Evolutionary conservation across 176 grass and related monocot species (phyloP).

Genomic region (Olyra latifolia): DNA sequence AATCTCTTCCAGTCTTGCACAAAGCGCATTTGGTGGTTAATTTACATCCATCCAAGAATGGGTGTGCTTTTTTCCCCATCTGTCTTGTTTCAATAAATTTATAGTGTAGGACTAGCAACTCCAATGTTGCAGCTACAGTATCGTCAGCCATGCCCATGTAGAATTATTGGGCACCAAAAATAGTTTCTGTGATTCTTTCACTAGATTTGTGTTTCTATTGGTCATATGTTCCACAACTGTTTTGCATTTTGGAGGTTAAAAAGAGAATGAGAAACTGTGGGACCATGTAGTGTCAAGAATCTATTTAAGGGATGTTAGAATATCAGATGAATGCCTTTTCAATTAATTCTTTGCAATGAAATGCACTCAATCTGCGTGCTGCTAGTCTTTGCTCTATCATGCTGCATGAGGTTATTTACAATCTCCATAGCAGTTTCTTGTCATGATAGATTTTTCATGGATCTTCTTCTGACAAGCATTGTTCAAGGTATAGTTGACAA

Average conservation of each 20-base stretch:
- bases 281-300: not conserved
- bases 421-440: not conserved
- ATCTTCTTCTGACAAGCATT: not conserved
- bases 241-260: not conserved
- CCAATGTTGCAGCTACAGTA: not conserved
- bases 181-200: not conserved
- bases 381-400: not conserved
- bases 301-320: slow-evolving; percentile 4
- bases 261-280: slow-evolving; percentile 6
- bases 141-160: slow-evolving; percentile 16
- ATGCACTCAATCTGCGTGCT: slow-evolving; percentile 6
- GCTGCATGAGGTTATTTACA: not conserved
- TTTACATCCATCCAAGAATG: not conserved
- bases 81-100: slow-evolving; percentile 15
- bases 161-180: not conserved
- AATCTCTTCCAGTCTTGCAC: slow-evolving; percentile 7
- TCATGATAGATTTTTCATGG: not conserved
- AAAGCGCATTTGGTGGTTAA: not conserved
- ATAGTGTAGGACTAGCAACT: not conserved
- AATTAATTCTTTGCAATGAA: not conserved
- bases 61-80: not conserved
- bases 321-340: not conserved
- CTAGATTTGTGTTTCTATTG: slow-evolving; percentile 8
- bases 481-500: slow-evolving; percentile 4
- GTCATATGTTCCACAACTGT: not conserved